These are phyloP conservation scores for Petunia secreta DNA, from an alignment of 257 asterid genomes.

Conservation along the genomic window DNA sequence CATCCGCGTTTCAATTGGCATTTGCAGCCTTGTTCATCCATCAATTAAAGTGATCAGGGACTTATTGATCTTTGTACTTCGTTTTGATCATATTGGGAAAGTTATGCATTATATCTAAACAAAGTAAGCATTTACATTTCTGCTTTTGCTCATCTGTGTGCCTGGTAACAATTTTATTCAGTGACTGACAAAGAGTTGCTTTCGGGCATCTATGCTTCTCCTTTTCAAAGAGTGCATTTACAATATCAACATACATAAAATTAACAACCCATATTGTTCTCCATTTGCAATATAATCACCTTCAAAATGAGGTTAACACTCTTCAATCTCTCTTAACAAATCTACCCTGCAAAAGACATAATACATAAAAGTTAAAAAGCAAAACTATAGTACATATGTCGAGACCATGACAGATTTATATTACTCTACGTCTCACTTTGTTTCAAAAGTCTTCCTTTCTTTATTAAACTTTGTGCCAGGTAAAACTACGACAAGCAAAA, in stretches of 20 bases:
- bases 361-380: neutral
- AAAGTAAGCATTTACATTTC: neutral
- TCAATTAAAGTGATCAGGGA: too few relatives aligned
- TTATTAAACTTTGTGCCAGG: too few relatives aligned
- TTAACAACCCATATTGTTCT: neutral
- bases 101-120: neutral
- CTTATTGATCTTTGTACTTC: too few relatives aligned
- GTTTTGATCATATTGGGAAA: too few relatives aligned
- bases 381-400: neutral
- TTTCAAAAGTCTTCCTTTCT: too few relatives aligned
- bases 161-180: neutral
- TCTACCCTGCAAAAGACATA: slow-evolving; percentile 67
- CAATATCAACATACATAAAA: neutral
- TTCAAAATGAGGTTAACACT: neutral
- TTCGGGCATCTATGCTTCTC: neutral
- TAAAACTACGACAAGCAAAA: neutral
- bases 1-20: too few relatives aligned
- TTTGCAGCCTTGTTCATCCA: too few relatives aligned
- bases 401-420: neutral
- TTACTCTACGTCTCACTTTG: too few relatives aligned
- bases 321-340: slow-evolving; percentile 76
- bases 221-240: neutral
- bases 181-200: slow-evolving; percentile 4
- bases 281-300: neutral
- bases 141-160: neutral